These are phyloP conservation scores for Enteropsectra breve DNA, from an alignment of 371 early-diverging fungal species.

Conservation along the genomic window DNA sequence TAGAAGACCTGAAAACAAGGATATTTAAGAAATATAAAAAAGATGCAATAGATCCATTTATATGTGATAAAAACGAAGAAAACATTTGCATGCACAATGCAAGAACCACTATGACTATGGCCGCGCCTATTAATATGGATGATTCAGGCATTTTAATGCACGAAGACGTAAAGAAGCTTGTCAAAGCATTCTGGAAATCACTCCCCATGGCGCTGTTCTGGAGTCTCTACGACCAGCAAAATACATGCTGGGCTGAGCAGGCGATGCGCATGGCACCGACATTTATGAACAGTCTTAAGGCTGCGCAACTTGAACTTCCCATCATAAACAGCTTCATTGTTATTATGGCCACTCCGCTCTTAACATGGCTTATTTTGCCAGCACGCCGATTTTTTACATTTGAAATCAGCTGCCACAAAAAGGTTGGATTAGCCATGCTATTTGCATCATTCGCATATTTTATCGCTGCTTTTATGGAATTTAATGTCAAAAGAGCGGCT, in stretches of 20 bases:
- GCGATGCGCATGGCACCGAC: slow-evolving; percentile 51
- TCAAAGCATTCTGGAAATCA: background rate
- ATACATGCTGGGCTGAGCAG: slow-evolving; percentile 60
- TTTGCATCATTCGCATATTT: slow-evolving; percentile 46
- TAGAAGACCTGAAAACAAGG: background rate
- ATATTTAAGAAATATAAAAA: slow-evolving; percentile 32
- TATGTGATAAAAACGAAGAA: too few species aligned
- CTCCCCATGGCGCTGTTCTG: slow-evolving; percentile 56
- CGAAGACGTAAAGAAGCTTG: background rate
- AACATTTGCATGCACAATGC: too few species aligned
- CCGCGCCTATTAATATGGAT: background rate
- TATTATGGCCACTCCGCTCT: slow-evolving; percentile 63
- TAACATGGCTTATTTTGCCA: slow-evolving; percentile 62
- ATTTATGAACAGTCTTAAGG: slow-evolving; percentile 11
- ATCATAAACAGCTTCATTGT: slow-evolving; percentile 62
- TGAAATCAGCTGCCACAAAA: slow-evolving; percentile 60
- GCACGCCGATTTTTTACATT: slow-evolving; percentile 38
- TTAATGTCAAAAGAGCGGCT: slow-evolving; percentile 52
- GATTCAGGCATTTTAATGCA: background rate
- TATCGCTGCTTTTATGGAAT: slow-evolving; percentile 55
- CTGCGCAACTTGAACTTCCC: slow-evolving; percentile 58
- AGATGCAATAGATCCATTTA: too few species aligned
- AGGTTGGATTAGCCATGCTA: slow-evolving; percentile 55
- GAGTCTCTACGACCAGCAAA: slow-evolving; percentile 61
- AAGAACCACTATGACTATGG: too few species aligned